These are phyloP conservation scores for Phragmites australis DNA, from an alignment of 176 grass and related monocot genomes.

Conservation along the genomic window DNA sequence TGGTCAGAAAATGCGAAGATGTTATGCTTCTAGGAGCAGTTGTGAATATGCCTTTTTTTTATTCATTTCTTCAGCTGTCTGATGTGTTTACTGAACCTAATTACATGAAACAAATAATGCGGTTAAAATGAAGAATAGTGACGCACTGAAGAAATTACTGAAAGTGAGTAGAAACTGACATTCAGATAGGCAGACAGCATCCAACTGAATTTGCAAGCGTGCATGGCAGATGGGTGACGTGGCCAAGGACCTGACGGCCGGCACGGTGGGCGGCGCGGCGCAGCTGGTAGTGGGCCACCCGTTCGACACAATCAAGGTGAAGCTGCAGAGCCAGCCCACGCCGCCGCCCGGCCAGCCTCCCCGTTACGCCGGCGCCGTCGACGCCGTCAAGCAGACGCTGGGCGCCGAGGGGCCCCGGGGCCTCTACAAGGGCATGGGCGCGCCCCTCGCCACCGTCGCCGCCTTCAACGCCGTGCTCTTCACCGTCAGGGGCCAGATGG, in stretches of 20 bases:
- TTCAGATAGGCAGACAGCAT: neutral
- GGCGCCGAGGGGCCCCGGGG: conserved; percentile 68
- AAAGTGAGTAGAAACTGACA: neutral
- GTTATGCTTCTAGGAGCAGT: neutral
- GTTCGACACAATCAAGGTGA: conserved; percentile 92
- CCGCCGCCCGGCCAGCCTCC: conserved; percentile 63
- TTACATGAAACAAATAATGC: neutral
- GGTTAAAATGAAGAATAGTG: neutral
- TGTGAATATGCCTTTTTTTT: neutral
- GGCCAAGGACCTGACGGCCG: conserved; percentile 81
- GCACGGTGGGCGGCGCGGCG: conserved; percentile 75
- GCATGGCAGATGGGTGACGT: conserved; percentile 71
- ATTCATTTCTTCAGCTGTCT: neutral
- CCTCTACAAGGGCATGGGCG: conserved; percentile 93
- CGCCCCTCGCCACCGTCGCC: conserved; percentile 86
- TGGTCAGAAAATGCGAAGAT: neutral
- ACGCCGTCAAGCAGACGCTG: conserved; percentile 73
- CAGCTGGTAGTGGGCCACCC: conserved; percentile 84
- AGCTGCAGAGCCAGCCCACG: conserved; percentile 83
- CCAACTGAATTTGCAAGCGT: neutral
- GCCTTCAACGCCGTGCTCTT: conserved; percentile 89
- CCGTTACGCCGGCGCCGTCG: conserved; percentile 65
- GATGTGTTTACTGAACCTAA: conserved; percentile 2
- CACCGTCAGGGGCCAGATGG: conserved; percentile 85
- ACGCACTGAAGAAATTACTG: too few species aligned